Base-by-base conservation (phyloP, 371 early-diverging fungal species). In the Massospora cicadina region DNA sequence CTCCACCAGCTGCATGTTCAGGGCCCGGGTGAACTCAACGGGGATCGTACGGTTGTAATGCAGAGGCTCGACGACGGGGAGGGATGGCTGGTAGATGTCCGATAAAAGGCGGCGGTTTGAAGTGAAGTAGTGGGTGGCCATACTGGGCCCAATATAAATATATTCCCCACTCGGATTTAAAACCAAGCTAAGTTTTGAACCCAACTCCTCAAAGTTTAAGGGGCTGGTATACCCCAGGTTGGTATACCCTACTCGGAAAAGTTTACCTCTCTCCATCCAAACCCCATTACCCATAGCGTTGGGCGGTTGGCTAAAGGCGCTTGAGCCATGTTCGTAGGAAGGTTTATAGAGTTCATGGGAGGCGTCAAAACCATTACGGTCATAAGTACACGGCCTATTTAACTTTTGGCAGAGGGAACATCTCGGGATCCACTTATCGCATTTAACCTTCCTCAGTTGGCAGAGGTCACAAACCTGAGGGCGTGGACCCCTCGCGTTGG, bases 401-500 rank as follows among this genome's bases (percentile, higher is more conserved):
- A 62, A 25, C 32, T 26, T 30, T 62, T 62, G 33, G 25, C 62
- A 62, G 2, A 62, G 43, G 0, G 24, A 30, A 33, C 62, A 62
- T 10, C 62, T 30, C 1, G 62, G 62, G 26, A 62, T 17, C 2
- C 7, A 13, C 17, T 13, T 26, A 23, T 30, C 30, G 53, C 62
- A 62, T 31, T 62, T 62, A 13, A 62, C 62, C 27, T 62, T 62
- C 24, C 62, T 24, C 25, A 62, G 43, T 54, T 62, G 62, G 23
- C 62, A 62, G 12, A 62, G 26, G 25, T 62, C 62, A 26, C 62
- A 62, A 28, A 62, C 62, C 25, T 62, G 24, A 33, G 62, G 62
- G 21, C 26, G 31, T 10, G 62, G 62, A 5, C 62, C 62, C 24
- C 62, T 1, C 3, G 62, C 33, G 12, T 43, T 24, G 26, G 62